These are phyloP conservation scores for Flagelloscypha sp. DNA, from an alignment of 768 basidiomycete genomes.

Conservation along the genomic window DNA sequence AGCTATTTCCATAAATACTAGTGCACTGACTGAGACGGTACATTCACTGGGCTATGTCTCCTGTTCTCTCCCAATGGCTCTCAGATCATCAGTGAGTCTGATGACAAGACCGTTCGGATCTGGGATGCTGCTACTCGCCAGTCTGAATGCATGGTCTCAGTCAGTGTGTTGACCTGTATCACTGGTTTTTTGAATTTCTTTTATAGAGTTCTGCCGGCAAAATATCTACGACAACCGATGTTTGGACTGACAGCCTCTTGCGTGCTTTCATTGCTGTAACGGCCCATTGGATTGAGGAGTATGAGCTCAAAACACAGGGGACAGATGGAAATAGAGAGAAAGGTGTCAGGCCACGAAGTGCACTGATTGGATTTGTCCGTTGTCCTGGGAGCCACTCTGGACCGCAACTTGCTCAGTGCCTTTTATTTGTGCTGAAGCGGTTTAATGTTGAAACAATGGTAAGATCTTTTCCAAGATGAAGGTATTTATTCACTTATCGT, in stretches of 20 bases:
- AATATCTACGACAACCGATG: conserved; percentile 27
- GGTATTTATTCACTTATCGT: neutral
- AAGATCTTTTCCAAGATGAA: conserved; percentile 2
- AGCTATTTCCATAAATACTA: too few species aligned
- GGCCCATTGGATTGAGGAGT: conserved; percentile 29
- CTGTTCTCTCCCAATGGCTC: too few species aligned
- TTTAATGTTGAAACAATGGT: conserved; percentile 20
- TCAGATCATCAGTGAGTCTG: too few species aligned
- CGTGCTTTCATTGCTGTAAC: conserved; percentile 34
- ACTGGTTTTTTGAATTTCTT: too few species aligned
- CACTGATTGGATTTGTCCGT: conserved; percentile 27
- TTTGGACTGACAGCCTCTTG: conserved; percentile 29
- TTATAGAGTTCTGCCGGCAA: conserved; percentile 21
- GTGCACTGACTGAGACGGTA: too few species aligned
- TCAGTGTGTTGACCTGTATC: too few species aligned
- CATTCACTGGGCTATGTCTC: too few species aligned
- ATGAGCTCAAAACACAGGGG: conserved; percentile 11
- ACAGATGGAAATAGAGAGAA: conserved; percentile 15
- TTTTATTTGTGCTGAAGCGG: conserved; percentile 23
- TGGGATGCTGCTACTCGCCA: too few species aligned
- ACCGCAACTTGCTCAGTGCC: conserved; percentile 24
- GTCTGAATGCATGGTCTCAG: too few species aligned
- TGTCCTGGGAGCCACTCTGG: conserved; percentile 30
- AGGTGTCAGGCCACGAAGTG: conserved; percentile 17
- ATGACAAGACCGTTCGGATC: too few species aligned